Evolutionary conservation across 2,329 filamentous ascomycete species (phyloP).

Genomic region (Xylariaceae sp.): DNA sequence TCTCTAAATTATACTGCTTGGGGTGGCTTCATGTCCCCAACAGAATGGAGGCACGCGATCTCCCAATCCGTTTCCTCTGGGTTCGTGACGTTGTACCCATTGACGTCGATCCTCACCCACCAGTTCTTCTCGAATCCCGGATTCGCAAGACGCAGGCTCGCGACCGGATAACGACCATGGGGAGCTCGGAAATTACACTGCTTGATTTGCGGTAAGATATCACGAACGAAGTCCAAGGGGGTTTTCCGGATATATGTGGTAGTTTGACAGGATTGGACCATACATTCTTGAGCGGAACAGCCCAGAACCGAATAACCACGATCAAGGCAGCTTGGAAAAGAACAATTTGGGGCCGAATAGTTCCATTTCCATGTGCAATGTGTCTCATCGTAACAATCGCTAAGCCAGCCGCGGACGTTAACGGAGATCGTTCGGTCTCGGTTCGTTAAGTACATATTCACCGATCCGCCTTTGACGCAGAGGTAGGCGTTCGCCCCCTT

Average conservation of each 20-base stretch:
- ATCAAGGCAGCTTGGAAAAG: too few relatives aligned
- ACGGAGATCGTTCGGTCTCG: constrained; percentile 9
- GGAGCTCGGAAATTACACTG: constrained; percentile 1
- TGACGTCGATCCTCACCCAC: constrained; percentile 14
- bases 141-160: constrained; percentile 12
- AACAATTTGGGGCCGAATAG: too few relatives aligned
- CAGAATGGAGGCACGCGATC: constrained; percentile 14
- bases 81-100: constrained; percentile 20
- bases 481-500: not conserved
- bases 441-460: constrained; percentile 16
- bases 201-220: not conserved
- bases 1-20: not conserved
- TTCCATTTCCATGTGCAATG: too few relatives aligned
- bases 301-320: too few relatives aligned
- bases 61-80: not conserved
- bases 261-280: too few relatives aligned
- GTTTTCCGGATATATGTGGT: too few relatives aligned
- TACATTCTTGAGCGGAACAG: too few relatives aligned
- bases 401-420: constrained; percentile 14
- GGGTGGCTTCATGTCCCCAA: not conserved
- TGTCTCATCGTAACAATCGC: constrained; percentile 18
- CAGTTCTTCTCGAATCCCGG: constrained; percentile 18
- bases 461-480: not conserved
- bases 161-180: not conserved
- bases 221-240: not conserved